Conservation (phyloP, 2,329 filamentous ascomycete genomes). For the Paraconiothyrium sp. region DNA sequence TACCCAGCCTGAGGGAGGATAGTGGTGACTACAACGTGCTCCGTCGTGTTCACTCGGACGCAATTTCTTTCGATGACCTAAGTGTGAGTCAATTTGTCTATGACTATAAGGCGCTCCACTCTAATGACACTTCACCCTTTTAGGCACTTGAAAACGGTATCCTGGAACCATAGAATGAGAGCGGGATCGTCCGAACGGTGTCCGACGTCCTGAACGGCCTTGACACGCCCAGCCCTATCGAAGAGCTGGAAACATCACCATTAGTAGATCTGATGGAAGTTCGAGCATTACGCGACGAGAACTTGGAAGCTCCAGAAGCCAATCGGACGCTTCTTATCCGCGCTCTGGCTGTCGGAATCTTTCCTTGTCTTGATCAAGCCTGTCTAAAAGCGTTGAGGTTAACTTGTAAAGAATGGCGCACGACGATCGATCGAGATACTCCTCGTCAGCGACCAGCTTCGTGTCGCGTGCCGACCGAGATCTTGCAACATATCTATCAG, state of each 20-base stretch:
- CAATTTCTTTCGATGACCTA: constrained; percentile 31
- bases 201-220: constrained; percentile 37
- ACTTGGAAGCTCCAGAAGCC: neutral
- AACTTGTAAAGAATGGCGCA: constrained; percentile 48
- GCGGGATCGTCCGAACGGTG: constrained; percentile 33
- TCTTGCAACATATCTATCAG: constrained; percentile 59
- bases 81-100: constrained; percentile 11
- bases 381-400: constrained; percentile 39
- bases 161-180: constrained; percentile 33
- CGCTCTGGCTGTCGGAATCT: constrained; percentile 13
- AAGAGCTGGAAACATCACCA: constrained; percentile 25
- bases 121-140: neutral
- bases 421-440: constrained; percentile 32
- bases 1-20: constrained; percentile 30
- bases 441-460: constrained; percentile 38
- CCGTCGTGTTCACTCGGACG: constrained; percentile 30
- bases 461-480: constrained; percentile 56
- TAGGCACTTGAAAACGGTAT: constrained; percentile 30
- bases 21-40: constrained; percentile 23
- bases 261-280: constrained; percentile 20
- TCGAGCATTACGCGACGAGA: neutral
- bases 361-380: constrained; percentile 26
- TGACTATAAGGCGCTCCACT: neutral
- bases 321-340: neutral
- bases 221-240: constrained; percentile 30